A percentile compares a stretch with the other conserved stretches of the same genome.
Conservation (phyloP, 345 rosid genomes). For the Moricandia moricandioides region DNA sequence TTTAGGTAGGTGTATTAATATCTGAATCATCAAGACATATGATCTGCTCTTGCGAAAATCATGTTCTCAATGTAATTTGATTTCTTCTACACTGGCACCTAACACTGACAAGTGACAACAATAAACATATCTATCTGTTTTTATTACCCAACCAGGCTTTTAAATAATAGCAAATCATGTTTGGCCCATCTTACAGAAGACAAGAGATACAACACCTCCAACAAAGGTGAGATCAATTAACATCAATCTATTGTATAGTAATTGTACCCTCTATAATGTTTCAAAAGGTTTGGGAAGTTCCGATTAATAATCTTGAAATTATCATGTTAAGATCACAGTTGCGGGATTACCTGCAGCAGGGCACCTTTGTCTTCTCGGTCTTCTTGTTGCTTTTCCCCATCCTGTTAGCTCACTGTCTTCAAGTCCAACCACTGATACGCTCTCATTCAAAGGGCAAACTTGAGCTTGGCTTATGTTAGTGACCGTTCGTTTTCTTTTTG, state of each 20-base stretch:
- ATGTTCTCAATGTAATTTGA: neutral
- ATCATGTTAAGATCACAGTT: constrained; percentile 29
- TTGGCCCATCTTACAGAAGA: constrained; percentile 23
- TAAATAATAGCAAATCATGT: constrained; percentile 17
- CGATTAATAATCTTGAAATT: neutral
- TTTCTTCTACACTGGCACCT: neutral
- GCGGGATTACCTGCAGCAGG: constrained; percentile 34
- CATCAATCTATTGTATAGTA: constrained; percentile 5
- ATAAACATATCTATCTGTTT: constrained; percentile 8
- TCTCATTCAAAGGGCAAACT: constrained; percentile 23
- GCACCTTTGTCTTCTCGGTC: constrained; percentile 36
- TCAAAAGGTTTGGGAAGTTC: constrained; percentile 5
- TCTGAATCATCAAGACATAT: neutral
- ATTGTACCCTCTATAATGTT: constrained; percentile 7
- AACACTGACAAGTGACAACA: constrained; percentile 3
- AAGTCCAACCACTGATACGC: constrained; percentile 23
- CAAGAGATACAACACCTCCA: constrained; percentile 22
- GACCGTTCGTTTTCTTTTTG: constrained; percentile 27
- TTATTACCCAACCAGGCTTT: constrained; percentile 22
- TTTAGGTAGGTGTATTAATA: neutral
- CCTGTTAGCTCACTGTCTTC: constrained; percentile 36
- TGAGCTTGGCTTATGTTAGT: constrained; percentile 26
- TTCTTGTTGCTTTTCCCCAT: constrained; percentile 38
- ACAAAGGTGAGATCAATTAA: constrained; percentile 4
- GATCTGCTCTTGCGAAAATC: neutral